Evolutionary conservation across 768 basidiomycete species (phyloP), one percentile per base, ranked within the genome.

Genomic region (Candolleomyces eurysporus): DNA sequence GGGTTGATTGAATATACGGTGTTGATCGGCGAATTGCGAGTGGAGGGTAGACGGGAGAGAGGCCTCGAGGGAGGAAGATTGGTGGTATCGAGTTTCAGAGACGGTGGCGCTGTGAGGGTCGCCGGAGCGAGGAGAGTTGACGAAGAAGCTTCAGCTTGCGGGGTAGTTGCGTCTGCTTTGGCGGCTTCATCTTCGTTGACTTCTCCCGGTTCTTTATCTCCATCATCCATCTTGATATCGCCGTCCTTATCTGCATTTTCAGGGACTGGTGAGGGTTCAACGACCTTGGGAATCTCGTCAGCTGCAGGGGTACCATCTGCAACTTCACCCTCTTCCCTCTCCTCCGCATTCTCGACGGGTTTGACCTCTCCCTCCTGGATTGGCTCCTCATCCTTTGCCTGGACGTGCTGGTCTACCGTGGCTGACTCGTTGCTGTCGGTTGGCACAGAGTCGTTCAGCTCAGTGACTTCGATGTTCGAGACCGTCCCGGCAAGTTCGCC

Each of bases 301-400:
- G 21, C 22, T 0, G 52, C 45, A 31, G 59, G n/a, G 31, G 59
- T 64, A 36, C 63, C 64, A 32, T 49, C 64, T 55, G 65, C 9
- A 43, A 65, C 67, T 2, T 57, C 69, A 13, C 51, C 46, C 36
- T 59, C 58, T 17, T 40, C 51, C 36, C 32, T 48, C 48, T 49
- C 58, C 19, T 22, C 36, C 21, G 19, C 49, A 16, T 49, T 26
- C 45, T 45, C 19, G 36, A 21, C 51, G 31, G 2, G 1, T 26
- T 16, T 16, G n/a, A n/a, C 50, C 19, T 31, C 42, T 36, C 11
- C 21, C 36, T 42, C 26, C 26, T 26, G 26, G 8, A 11, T 16
- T 21, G 40, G 11, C 26, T 32, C 30, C 26, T 14, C 22, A 10
- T 13, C 11, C n/a, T 10, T 49, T n/a, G 13, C 48, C 48, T 49